Evolutionary conservation across 2,329 filamentous ascomycete genomes (phyloP).

Genomic region (Pseudogymnoascus sp.): DNA sequence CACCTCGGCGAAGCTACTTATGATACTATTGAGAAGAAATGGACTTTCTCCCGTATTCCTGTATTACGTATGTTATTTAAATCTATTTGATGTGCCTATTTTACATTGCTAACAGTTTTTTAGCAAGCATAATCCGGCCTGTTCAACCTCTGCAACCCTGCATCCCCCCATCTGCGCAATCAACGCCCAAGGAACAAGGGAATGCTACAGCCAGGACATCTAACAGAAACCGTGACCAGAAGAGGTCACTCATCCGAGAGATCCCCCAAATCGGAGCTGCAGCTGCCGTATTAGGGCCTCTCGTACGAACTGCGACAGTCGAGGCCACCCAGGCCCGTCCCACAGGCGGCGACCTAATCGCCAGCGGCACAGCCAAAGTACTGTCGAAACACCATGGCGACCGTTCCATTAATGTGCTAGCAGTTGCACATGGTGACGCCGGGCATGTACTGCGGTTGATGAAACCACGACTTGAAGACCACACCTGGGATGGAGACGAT

Average conservation of each 20-base stretch:
- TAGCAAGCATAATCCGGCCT: slow-evolving; percentile 22
- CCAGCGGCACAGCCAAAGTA: not conserved
- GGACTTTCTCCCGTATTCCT: slow-evolving; percentile 25
- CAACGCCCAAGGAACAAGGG: slow-evolving; percentile 10
- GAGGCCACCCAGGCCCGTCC: not conserved
- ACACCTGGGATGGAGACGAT: slow-evolving; percentile 23
- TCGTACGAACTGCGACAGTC: not conserved
- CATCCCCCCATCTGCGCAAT: slow-evolving; percentile 20
- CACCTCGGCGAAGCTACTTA: slow-evolving; percentile 46
- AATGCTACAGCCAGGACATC: not conserved
- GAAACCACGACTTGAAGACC: slow-evolving; percentile 21
- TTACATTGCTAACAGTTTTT: slow-evolving; percentile 12
- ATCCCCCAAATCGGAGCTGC: not conserved
- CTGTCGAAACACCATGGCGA: not conserved
- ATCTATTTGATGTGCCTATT: not conserved
- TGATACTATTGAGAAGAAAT: slow-evolving; percentile 25
- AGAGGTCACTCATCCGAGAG: not conserved
- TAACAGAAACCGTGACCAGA: not conserved
- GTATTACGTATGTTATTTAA: slow-evolving; percentile 17
- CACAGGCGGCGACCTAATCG: not conserved
- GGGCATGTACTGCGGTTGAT: slow-evolving; percentile 27
- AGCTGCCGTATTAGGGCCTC: not conserved
- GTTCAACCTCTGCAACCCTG: slow-evolving; percentile 23
- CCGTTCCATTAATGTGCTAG: slow-evolving; percentile 19
- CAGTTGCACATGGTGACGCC: slow-evolving; percentile 24